Base-by-base conservation (phyloP, 495 filamentous ascomycete species). In the Lindgomyces ingoldianus region DNA sequence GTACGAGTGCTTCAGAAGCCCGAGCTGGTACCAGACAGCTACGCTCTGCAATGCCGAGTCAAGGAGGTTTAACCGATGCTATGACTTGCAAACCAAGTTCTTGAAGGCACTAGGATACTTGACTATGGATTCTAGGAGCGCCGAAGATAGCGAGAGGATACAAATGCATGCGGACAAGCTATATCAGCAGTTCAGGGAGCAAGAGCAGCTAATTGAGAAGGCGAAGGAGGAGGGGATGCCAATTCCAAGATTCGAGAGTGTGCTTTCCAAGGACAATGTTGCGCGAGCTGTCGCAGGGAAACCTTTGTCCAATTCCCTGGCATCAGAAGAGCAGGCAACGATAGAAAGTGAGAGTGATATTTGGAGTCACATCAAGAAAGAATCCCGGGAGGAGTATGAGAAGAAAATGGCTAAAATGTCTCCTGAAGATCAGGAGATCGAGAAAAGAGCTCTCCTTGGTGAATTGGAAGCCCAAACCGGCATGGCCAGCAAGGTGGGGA, bases 111-210 rank as follows among this genome's bases (percentile, higher is more conserved):
- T 98, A 27, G 94, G 94, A n/a, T 98, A 96, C 74, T 81, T 95
- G 65, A 82, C 84, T 0, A 81, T 80, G 39, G 80, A 83, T 63
- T 79, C 87, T 14, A 82, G 85, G n/a, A 79, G 84, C 36, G 67
- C 79, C 4, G 87, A 88, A 46, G 81, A 87, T 52, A 89, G 96
- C 67, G 94, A 98, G 78, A 79, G 84, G 57, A 96, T 98, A 62
- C 94, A 98, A 77, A 90, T 98, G 89, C 91, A 95, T 75, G 93
- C 91, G 52, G 91, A 97, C 76, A 85, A 82, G 56, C 80, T 97
- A 30, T 97, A 92, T 73, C 91, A 94, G 65, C 82, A 86, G 64
- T 89, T 96, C 88, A 75, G 93, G 19, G 80, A 82, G 50, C 91
- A 92, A 71, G 91, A 97, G 76, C 76, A 76, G 42, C 81, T 79